Evolutionary conservation across 177 flowering plant species (phyloP), one percentile per base, ranked within the genome.

Genomic region (Vitis hybrid): DNA sequence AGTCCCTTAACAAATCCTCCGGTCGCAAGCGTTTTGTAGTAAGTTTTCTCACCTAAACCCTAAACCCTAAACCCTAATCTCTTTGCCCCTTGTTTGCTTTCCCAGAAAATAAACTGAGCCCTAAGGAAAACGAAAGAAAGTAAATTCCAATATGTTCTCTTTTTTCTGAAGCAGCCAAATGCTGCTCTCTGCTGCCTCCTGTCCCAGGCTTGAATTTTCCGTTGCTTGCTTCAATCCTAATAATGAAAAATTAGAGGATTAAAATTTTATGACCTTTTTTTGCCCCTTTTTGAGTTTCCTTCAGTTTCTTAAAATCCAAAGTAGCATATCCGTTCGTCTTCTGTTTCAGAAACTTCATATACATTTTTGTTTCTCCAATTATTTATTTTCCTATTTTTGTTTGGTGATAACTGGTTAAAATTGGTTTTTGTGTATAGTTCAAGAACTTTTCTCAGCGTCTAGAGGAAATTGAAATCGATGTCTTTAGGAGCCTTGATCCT

Each of bases 21-120:
- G 90, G 97, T 54, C 86, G 91, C 55, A 73, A 82, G 50, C 95
- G 95, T 56, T 93, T 90, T 68, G 84, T 78, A 17, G 98, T 93
- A 81, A 66, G 86, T 54, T 62, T 66, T 66, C 66, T 48, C 23
- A 39, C 56, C 63, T 58, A 11, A 51, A 15, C 21, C 19, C 15
- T 51, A 45, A 54, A 50, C 55, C 69, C 19, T 11, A 21, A 10
- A 23, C 1, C 32, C 56, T 72, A 3, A 23, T 56, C 58, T 23
- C 30, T 32, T 58, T 63, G 6, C n/a, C 15, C 4, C 70, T 50
- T 11, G 11, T 9, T 69, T 69, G 17, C 11, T 23, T 17, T 21
- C 26, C 15, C 7, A 19, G 17, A 45, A 17, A 45, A 51, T 21
- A 26, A 51, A 11, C 62, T 12, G 12, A 64, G 54, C 30, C 6